phyloP scores from a whole-genome alignment of 2,329 filamentous ascomycete species.

The Calonectria hongkongensis region DNA sequence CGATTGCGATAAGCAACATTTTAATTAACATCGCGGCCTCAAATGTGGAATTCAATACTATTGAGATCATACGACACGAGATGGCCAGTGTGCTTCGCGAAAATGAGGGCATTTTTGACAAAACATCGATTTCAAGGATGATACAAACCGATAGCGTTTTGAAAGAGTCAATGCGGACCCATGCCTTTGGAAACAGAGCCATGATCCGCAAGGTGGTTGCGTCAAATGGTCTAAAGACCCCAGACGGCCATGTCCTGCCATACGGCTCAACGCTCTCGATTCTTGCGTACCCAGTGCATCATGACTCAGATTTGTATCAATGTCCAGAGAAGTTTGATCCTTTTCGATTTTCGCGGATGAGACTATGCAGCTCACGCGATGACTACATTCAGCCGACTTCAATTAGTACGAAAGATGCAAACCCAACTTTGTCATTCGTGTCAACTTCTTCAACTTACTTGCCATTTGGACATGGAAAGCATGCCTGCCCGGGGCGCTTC shows the following conservation, averaged over 20 bases:
- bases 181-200: conserved; percentile 36
- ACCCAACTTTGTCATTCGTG: conserved; percentile 33
- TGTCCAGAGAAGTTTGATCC: conserved; percentile 37
- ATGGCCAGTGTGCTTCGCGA: conserved; percentile 21
- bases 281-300: conserved; percentile 33
- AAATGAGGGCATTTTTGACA: conserved; percentile 27
- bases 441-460: conserved; percentile 36
- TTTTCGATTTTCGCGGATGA: conserved; percentile 28
- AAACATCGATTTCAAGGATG: conserved; percentile 34
- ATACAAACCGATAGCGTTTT: conserved; percentile 34
- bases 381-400: too few species aligned
- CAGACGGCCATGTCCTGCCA: conserved; percentile 36
- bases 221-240: conserved; percentile 22
- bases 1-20: conserved; percentile 35
- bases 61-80: conserved; percentile 26
- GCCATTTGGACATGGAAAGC: conserved; percentile 39
- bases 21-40: conserved; percentile 39
- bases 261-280: conserved; percentile 36
- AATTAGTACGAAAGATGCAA: not conserved
- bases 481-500: conserved; percentile 38
- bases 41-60: conserved; percentile 33
- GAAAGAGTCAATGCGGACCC: conserved; percentile 37
- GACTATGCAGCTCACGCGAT: not conserved
- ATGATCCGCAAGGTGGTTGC: conserved; percentile 39
- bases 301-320: conserved; percentile 33